phyloP scores from a whole-genome alignment of 2,329 filamentous ascomycete species.

The Cyphellophora attinorum region DNA sequence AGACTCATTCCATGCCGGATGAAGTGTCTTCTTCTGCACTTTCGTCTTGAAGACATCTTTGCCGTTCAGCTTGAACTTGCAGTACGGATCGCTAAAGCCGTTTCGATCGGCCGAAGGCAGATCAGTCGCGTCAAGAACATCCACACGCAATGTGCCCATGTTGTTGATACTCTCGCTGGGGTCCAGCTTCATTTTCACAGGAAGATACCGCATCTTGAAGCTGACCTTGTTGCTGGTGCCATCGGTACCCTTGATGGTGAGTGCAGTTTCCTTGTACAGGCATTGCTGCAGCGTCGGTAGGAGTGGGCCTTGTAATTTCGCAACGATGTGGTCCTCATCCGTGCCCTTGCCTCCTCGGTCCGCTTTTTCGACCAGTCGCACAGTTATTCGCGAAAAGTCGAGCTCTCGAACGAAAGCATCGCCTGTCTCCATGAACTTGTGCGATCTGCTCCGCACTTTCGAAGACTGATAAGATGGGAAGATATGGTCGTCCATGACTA shows the following conservation, averaged over 20 bases:
- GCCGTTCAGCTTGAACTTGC: conserved; percentile 84
- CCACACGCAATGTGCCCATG: conserved; percentile 89
- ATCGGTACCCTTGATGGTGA: conserved; percentile 69
- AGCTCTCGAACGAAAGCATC: conserved; percentile 94
- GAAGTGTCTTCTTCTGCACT: conserved; percentile 89
- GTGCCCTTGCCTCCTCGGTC: conserved; percentile 60
- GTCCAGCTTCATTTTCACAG: conserved; percentile 86
- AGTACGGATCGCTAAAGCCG: conserved; percentile 94
- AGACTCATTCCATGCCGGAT: conserved; percentile 94
- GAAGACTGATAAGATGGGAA: conserved; percentile 82
- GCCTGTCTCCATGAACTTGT: conserved; percentile 80
- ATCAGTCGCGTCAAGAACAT: conserved; percentile 75
- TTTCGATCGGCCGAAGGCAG: conserved; percentile 93
- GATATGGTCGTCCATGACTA: conserved; percentile 88
- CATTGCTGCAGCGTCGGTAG: conserved; percentile 80
- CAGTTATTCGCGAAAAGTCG: conserved; percentile 88
- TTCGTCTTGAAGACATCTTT: conserved; percentile 92
- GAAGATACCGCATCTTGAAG: conserved; percentile 89
- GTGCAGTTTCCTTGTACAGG: conserved; percentile 77
- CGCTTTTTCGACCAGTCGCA: conserved; percentile 72
- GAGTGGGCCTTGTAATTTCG: conserved; percentile 75
- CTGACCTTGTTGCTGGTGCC: conserved; percentile 71
- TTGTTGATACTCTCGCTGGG: conserved; percentile 98
- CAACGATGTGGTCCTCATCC: conserved; percentile 65
- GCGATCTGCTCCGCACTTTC: conserved; percentile 57